Conservation (phyloP, 1,284 basidiomycete species). For the Farysia itapuensis region DNA sequence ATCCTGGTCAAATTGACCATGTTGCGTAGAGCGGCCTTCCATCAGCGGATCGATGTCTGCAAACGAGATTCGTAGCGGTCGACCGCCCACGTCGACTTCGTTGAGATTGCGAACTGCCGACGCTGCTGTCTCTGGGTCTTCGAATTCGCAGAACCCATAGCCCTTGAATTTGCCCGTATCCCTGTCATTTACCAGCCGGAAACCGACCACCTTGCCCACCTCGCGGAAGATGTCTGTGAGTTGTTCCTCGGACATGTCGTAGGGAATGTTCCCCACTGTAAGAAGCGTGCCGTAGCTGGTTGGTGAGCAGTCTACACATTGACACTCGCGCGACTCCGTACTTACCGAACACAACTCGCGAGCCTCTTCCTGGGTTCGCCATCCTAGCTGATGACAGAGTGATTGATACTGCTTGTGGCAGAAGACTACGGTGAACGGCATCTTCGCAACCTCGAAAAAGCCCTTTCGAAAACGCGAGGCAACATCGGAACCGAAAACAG, state of each 20-base stretch:
- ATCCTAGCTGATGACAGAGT: conserved; percentile 7
- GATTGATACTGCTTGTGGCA: no score
- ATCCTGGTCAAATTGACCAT: conserved; percentile 46
- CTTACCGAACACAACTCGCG: conserved; percentile 40
- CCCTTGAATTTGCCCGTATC: conserved; percentile 94
- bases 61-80: conserved; percentile 80
- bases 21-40: conserved; percentile 51
- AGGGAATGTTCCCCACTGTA: conserved; percentile 58
- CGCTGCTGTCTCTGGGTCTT: conserved; percentile 86
- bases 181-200: conserved; percentile 77
- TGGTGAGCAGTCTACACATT: no score
- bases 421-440: no score
- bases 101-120: conserved; percentile 85
- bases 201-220: conserved; percentile 56
- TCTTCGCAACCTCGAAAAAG: no score
- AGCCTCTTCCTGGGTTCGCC: conserved; percentile 27
- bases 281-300: not conserved
- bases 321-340: not conserved
- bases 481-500: no score
- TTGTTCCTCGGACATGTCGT: conserved; percentile 59
- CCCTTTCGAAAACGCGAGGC: no score
- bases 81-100: conserved; percentile 74
- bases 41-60: conserved; percentile 62
- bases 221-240: conserved; percentile 56
- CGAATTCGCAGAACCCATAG: conserved; percentile 96